phyloP scores from a whole-genome alignment of 805 yeast species.

The Ogataea ramenticola region DNA sequence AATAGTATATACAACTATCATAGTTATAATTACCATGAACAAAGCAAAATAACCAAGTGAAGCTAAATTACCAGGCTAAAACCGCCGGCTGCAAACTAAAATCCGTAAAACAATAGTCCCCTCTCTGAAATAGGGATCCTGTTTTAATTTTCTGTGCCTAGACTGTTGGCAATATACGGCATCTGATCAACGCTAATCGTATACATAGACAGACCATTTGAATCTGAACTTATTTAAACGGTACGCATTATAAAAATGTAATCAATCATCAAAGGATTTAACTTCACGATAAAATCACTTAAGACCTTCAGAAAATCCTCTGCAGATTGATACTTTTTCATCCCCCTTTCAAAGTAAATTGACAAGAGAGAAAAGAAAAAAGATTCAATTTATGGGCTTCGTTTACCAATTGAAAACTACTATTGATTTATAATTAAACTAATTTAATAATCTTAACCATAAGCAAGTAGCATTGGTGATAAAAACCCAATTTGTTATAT shows the following conservation, averaged over 20 bases:
- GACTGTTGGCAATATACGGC: no score
- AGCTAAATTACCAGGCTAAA: no score
- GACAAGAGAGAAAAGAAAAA: slow-evolving; percentile 3
- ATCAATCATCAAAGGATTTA: neutral
- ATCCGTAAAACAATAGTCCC: no score
- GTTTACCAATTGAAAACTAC: slow-evolving; percentile 32
- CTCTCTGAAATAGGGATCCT: no score
- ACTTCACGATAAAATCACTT: neutral
- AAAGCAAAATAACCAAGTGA: no score
- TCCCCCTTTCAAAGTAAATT: neutral
- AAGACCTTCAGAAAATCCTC: neutral
- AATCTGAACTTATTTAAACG: no score
- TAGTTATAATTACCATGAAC: no score
- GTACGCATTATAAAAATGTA: neutral
- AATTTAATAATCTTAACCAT: slow-evolving; percentile 39
- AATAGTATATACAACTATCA: no score
- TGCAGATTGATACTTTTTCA: neutral
- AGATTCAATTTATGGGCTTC: slow-evolving; percentile 32
- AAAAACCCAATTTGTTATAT: neutral
- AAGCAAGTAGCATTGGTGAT: slow-evolving; percentile 1
- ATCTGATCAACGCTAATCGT: no score
- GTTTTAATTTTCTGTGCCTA: no score
- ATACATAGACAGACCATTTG: no score
- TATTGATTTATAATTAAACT: slow-evolving; percentile 19
- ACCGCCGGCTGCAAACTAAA: no score